Evolutionary conservation across 2,329 filamentous ascomycete species (phyloP), one percentile per base, ranked within the genome.

Genomic region (Ophiocordyceps camponoti-leonardi): DNA sequence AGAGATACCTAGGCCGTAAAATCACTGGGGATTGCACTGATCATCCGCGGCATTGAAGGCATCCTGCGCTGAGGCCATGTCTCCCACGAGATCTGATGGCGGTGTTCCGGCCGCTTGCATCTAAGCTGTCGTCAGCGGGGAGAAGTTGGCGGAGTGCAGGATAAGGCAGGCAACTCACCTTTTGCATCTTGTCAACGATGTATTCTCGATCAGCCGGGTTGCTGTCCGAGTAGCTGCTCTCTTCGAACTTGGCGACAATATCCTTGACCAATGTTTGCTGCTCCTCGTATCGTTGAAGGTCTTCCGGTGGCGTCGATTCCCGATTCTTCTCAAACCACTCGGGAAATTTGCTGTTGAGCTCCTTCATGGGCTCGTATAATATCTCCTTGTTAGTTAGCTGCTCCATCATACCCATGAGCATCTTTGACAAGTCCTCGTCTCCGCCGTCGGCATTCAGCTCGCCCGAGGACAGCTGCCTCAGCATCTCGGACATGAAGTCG

Each of bases 341-440:
- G 0, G 88, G 90, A 58, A 92, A 98, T 63, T 95, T 96, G 45
- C 86, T 82, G 61, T 94, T 69, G 43, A 98, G 69, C 65, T 98
- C 92, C 68, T 94, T 94, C 87, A 98, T 95, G 2, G 92, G 92
- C 66, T 98, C 90, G 60, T 96, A 96, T 44, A 98, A 66, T 50
- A 98, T 95, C 54, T 96, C 92, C 68, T 94, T 96, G 63, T 94
- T 94, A 4, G 92, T 96, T 50, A 98, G 73, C 63, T 98, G 88
- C 66, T 96, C 86, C 90, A 98, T 96, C 86, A 96, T 94, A 45
- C 84, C 85, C 73, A 94, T 78, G 48, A 98, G 75, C 79, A 96
- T 86, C 66, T 94, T 90, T 47, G 86, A 87, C 56, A 96, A 84
- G 54, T 94, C 87, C 54, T 92, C 87, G 47, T 95, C 86, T 44